Evolutionary conservation across 768 basidiomycete species (phyloP).

Genomic region (Crassisporium funariophilum): DNA sequence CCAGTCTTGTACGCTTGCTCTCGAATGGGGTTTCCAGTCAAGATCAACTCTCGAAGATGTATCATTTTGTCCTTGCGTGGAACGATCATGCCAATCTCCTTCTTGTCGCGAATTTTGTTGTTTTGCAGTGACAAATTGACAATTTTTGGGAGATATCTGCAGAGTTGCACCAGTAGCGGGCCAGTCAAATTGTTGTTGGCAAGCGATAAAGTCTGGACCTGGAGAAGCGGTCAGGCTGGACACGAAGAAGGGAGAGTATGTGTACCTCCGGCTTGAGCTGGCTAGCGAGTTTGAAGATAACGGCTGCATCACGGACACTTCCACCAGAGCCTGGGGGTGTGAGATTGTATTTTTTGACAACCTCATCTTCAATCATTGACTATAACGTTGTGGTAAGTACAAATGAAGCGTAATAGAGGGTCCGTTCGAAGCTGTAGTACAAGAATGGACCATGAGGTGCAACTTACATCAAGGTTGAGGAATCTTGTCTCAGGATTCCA

Average conservation of each 20-base stretch:
- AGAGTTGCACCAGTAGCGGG: conserved; percentile 57
- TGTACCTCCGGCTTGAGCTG: conserved; percentile 73
- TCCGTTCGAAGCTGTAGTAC: conserved; percentile 17
- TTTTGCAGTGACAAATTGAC: conserved; percentile 80
- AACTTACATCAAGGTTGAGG: conserved; percentile 81
- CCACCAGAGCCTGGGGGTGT: conserved; percentile 72
- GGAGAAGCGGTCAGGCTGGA: conserved; percentile 8
- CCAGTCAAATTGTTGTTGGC: conserved; percentile 72
- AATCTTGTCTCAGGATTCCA: conserved; percentile 71
- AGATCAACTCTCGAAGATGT: conserved; percentile 70
- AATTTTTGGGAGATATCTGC: conserved; percentile 77
- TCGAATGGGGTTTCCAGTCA: conserved; percentile 76
- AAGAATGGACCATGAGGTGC: conserved; percentile 4
- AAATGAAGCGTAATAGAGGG: conserved; percentile 9
- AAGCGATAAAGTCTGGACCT: conserved; percentile 84
- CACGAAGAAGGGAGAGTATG: conserved; percentile 1
- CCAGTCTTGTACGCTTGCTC: conserved; percentile 59
- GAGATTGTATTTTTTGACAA: conserved; percentile 72
- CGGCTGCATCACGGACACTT: conserved; percentile 66
- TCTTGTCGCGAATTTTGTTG: conserved; percentile 69
- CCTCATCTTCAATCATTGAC: conserved; percentile 79
- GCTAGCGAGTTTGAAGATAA: conserved; percentile 87
- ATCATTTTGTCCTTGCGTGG: conserved; percentile 59
- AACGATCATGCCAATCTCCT: conserved; percentile 69
- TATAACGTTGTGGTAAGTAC: conserved; percentile 35